A percentile compares a stretch with the other conserved stretches of the same genome.
Conservation (phyloP, 805 yeast genomes). For the Suhomyces xylopsoci region DNA sequence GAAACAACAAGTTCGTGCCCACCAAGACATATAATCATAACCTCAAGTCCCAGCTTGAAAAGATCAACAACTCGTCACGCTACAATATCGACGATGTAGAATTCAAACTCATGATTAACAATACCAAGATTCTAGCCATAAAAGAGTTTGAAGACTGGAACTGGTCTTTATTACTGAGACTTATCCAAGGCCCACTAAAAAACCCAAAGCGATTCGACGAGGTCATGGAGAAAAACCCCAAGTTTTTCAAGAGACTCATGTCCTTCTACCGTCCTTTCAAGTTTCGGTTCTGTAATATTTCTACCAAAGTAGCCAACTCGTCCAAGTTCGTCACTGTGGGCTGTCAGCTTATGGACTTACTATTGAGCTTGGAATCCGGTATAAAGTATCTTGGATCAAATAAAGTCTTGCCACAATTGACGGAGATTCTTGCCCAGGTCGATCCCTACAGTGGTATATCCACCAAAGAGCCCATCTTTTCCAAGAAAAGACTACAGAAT, state of each 20-base stretch:
- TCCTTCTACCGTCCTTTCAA: slow-evolving; percentile 93
- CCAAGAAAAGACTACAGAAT: slow-evolving; percentile 52
- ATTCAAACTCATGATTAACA: slow-evolving; percentile 61
- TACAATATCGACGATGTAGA: slow-evolving; percentile 55
- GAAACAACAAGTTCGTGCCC: slow-evolving; percentile 32
- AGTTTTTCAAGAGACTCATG: slow-evolving; percentile 77
- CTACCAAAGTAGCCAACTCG: slow-evolving; percentile 47
- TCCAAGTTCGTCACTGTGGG: slow-evolving; percentile 68
- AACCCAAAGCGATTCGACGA: slow-evolving; percentile 76
- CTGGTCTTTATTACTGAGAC: slow-evolving; percentile 68
- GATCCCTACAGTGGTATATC: slow-evolving; percentile 76
- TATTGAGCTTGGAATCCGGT: slow-evolving; percentile 65
- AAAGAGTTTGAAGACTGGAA: slow-evolving; percentile 86
- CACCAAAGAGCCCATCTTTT: slow-evolving; percentile 72
- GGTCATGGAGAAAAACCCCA: slow-evolving; percentile 65
- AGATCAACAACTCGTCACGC: slow-evolving; percentile 19
- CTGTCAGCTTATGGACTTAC: slow-evolving; percentile 63
- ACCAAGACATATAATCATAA: slow-evolving; percentile 23
- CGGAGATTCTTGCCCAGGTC: slow-evolving; percentile 82
- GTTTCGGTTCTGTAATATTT: slow-evolving; percentile 56
- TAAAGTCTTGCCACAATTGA: slow-evolving; percentile 81
- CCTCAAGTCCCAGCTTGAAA: slow-evolving; percentile 20
- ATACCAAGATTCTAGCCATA: slow-evolving; percentile 70
- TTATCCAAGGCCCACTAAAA: slow-evolving; percentile 82
- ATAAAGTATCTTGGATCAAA: slow-evolving; percentile 62